Evolutionary conservation across 2,329 filamentous ascomycete species (phyloP), one percentile per base, ranked within the genome.

Genomic region (Sporothrix globosa): DNA sequence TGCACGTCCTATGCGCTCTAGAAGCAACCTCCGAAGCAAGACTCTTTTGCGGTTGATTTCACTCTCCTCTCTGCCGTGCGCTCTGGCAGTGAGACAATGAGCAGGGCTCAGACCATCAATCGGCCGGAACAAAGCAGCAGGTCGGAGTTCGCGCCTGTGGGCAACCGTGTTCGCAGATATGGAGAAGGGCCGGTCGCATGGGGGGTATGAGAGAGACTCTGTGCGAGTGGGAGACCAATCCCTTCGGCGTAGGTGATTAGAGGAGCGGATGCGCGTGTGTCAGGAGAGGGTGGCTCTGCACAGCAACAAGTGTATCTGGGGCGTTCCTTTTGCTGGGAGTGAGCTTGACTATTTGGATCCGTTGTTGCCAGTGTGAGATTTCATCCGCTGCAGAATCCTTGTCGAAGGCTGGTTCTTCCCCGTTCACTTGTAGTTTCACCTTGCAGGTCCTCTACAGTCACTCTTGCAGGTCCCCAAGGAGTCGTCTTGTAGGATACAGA

Each of bases 121-220:
- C 66, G 70, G 66, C 60, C 66, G 70, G 70, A 50, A 61, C 50
- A 66, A 44, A 17, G 52, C 39, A 61, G 30, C 54, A 58, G 58
- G 39, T 24, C 11, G 58, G 61, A 34, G 41, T 53, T 61, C 67
- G 60, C 67, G 44, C 60, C 52, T 67, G 70, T 54, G 46, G 60
- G 61, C 24, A 61, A 34, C 61, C 61, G 68, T 52, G 48, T 30
- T 58, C 41, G 48, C 66, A 68, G 53, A 65, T 65, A 44, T 54
- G 69, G 41, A 34, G 41, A 69, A 39, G 58, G 50, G 60, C 41
- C 41, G 67, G 41, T 3, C 2, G 21, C 52, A 14, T 48, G 61
- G 61, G 39, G 53, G 39, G 41, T 48, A 30, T 7, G 58, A 44
- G 34, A 24, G 39, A 24, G 3, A 44, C 41, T 17, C 11, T 9